Evolutionary conservation across 1,284 basidiomycete species (phyloP).

Genomic region (Leccinum griseonigrum): DNA sequence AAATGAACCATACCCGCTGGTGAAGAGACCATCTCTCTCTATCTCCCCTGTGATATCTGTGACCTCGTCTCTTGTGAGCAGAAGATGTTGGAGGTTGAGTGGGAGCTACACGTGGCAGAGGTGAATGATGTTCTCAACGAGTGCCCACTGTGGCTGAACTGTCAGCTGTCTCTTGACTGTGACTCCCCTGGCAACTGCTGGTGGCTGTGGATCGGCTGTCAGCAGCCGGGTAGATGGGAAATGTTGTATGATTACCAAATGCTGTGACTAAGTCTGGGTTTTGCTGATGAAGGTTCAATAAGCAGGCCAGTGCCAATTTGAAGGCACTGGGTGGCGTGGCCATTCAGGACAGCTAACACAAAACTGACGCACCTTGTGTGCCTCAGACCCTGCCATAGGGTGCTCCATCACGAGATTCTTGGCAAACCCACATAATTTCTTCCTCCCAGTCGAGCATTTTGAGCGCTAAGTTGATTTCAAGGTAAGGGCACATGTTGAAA

Average conservation of each 20-base stretch:
- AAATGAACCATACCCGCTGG: too few relatives aligned
- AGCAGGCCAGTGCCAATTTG: too few relatives aligned
- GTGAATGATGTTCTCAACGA: background rate
- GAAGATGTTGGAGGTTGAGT: background rate
- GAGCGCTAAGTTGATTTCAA: background rate
- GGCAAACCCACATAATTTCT: background rate
- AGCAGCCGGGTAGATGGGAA: too few relatives aligned
- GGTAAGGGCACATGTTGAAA: background rate
- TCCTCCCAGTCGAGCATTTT: background rate
- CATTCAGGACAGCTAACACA: too few relatives aligned
- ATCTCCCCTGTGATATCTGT: background rate
- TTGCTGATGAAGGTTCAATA: too few relatives aligned
- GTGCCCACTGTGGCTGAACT: background rate
- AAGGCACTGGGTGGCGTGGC: too few relatives aligned
- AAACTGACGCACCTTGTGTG: too few relatives aligned
- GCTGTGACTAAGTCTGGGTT: too few relatives aligned
- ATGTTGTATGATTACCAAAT: too few relatives aligned
- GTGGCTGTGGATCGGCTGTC: too few relatives aligned
- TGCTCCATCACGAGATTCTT: background rate
- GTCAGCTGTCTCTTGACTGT: too few relatives aligned
- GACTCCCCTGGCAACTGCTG: too few relatives aligned
- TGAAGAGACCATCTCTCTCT: background rate
- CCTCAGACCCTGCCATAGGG: background rate
- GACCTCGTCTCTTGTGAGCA: background rate
- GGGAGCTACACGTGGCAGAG: background rate